Conservation (phyloP, 2,329 filamentous ascomycete species). For the Ceratocystis diversiconidia region DNA sequence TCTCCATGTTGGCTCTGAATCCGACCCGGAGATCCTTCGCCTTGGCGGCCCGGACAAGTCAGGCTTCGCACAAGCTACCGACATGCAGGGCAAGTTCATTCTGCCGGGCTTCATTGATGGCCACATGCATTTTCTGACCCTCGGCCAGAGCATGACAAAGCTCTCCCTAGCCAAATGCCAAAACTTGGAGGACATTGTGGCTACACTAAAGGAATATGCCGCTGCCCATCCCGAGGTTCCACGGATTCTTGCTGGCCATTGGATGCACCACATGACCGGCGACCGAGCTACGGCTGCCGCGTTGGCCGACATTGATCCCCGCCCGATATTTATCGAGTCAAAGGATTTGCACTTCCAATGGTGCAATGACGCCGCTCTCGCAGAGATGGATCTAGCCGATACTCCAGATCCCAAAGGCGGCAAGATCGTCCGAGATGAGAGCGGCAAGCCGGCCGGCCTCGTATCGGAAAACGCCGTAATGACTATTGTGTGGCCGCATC, state of each 20-base stretch:
- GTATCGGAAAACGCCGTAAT: constrained; percentile 39
- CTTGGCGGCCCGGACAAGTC: constrained; percentile 13
- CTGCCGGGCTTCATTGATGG: constrained; percentile 44
- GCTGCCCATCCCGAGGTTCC: constrained; percentile 32
- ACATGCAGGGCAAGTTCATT: constrained; percentile 28
- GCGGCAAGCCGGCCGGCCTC: constrained; percentile 36
- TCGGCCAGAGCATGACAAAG: constrained; percentile 40
- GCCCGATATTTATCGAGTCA: constrained; percentile 43
- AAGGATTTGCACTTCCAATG: constrained; percentile 44
- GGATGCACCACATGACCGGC: constrained; percentile 39
- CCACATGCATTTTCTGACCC: constrained; percentile 41
- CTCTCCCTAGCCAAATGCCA: constrained; percentile 35
- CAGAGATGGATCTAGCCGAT: constrained; percentile 33
- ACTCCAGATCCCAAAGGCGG: constrained; percentile 37
- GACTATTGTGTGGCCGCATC: constrained; percentile 40
- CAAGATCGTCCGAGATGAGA: constrained; percentile 35
- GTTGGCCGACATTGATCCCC: constrained; percentile 38
- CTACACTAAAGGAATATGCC: constrained; percentile 33
- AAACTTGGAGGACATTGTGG: constrained; percentile 35
- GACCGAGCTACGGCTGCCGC: constrained; percentile 30
- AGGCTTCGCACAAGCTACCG: constrained; percentile 21
- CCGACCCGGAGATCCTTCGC: constrained; percentile 14
- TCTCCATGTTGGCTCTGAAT: constrained; percentile 14
- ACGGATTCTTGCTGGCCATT: constrained; percentile 39
- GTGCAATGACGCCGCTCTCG: constrained; percentile 38